Base-by-base conservation (phyloP, 495 filamentous ascomycete species). In the Hyaloscypha finlandica region DNA sequence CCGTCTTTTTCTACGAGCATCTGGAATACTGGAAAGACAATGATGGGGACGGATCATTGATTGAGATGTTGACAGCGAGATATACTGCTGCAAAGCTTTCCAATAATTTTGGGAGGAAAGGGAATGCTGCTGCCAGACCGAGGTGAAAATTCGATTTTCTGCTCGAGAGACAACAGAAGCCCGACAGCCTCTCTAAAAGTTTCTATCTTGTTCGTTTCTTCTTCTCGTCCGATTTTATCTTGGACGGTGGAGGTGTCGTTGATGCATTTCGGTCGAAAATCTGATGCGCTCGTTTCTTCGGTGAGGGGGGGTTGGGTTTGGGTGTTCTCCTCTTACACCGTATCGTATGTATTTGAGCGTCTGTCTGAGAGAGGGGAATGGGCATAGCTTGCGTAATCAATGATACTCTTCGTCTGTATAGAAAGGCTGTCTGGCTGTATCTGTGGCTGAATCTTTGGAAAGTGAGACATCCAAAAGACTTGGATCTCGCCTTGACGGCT, bases 291-390 rank as follows among this genome's bases (percentile, higher is more conserved):
- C 62, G 31, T 67, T 66, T 45, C 32, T 57, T 63, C 53, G 16
- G 48, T 51, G 14, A 20, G 31, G 58, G 37, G 30, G 58, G 37
- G 31, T 63, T 37, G 45, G 59, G 32, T 63, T 52, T n/a, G n/a
- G 29, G 57, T 30, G 30, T 55, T 30, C 25, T 54, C 45, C 29
- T 48, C 45, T 68, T 53, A 55, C 59, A 66, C 67, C 58, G 63
- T 59, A 71, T 71, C 64, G 61, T 48, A 55, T 68, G 65, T 73
- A 66, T 42, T 73, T 73, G 60, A 70, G 70, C 67, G 64, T 65
- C 20, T 56, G 53, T 68, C 30, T 63, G 61, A 59, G 62, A 65
- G 42, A 56, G 29, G 37, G 39, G 59, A 37, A 57, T 33, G 57
- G 63, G 67, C 65, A 70, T 66, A 65, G 61, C 60, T 53, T 64